phyloP scores from a whole-genome alignment of 495 filamentous ascomycete genomes.

The Penicillium chermesinum region DNA sequence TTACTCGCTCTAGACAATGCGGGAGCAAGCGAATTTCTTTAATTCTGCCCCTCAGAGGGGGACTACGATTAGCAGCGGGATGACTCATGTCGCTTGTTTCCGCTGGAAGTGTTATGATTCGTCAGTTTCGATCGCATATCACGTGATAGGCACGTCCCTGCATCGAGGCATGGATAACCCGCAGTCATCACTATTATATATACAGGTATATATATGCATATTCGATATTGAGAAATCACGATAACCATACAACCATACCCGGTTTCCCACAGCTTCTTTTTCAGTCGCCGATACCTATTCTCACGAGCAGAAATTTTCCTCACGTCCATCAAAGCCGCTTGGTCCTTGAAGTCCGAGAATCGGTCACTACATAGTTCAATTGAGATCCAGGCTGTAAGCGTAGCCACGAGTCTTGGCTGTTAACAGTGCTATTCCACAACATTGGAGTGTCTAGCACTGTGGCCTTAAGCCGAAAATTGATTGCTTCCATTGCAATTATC shows the following conservation, averaged over 20 bases:
- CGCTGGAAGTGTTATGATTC: not conserved
- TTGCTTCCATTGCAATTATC: conserved; percentile 3
- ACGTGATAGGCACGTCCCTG: too few relatives aligned
- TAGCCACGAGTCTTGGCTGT: conserved; percentile 15
- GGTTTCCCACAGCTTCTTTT: conserved; percentile 4
- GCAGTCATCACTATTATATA: not conserved
- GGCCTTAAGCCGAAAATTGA: conserved; percentile 11
- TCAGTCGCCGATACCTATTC: conserved; percentile 12
- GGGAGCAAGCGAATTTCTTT: conserved; percentile 10
- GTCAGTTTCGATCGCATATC: not conserved
- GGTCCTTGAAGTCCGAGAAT: conserved; percentile 15
- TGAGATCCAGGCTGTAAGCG: conserved; percentile 19
- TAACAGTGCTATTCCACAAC: conserved; percentile 23
- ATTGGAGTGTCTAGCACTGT: conserved; percentile 21
- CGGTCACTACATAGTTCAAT: conserved; percentile 24
- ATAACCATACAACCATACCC: conserved; percentile 2
- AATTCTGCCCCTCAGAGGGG: conserved; percentile 15
- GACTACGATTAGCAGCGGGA: conserved; percentile 5
- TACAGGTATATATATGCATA: not conserved
- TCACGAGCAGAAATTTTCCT: conserved; percentile 10
- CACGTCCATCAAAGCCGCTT: conserved; percentile 15
- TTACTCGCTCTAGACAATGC: not conserved
- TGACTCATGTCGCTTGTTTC: conserved; percentile 19
- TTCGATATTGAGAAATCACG: too few relatives aligned
- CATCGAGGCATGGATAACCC: too few relatives aligned